Conservation (phyloP, 495 filamentous ascomycete species). For the Oidiodendron maius region DNA sequence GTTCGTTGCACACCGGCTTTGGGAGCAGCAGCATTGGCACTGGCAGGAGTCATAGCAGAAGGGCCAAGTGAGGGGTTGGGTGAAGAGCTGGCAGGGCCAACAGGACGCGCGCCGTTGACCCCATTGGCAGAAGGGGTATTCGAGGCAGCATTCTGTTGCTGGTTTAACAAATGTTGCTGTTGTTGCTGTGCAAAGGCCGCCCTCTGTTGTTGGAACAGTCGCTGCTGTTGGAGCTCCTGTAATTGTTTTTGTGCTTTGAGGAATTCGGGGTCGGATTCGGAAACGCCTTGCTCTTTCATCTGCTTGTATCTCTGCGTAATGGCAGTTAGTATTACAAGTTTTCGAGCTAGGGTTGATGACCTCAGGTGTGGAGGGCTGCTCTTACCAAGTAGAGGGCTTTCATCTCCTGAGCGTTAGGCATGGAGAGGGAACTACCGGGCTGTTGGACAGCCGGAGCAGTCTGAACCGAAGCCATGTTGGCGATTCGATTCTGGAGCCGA, state of each 20-base stretch:
- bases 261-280: conserved; percentile 72
- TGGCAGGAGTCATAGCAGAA: conserved; percentile 42
- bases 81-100: conserved; percentile 20
- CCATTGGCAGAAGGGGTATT: conserved; percentile 34
- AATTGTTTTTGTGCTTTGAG: conserved; percentile 67
- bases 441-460: conserved; percentile 56
- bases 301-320: conserved; percentile 65
- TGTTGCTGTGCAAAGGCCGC: conserved; percentile 34
- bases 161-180: conserved; percentile 40
- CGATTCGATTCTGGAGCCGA: not conserved
- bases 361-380: not conserved
- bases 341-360: conserved; percentile 1
- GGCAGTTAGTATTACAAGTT: conserved; percentile 16
- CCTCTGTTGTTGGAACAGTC: conserved; percentile 44
- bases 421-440: conserved; percentile 43
- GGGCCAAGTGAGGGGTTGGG: conserved; percentile 28
- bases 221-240: conserved; percentile 56
- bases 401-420: conserved; percentile 53
- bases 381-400: conserved; percentile 58
- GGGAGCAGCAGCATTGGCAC: conserved; percentile 31
- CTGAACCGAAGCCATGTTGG: conserved; percentile 73
- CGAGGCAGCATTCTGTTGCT: conserved; percentile 28
- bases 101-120: conserved; percentile 37
- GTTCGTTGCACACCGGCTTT: conserved; percentile 23
- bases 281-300: conserved; percentile 71